Conservation (phyloP, 2,329 filamentous ascomycete genomes). For the Neonectria faginata region DNA sequence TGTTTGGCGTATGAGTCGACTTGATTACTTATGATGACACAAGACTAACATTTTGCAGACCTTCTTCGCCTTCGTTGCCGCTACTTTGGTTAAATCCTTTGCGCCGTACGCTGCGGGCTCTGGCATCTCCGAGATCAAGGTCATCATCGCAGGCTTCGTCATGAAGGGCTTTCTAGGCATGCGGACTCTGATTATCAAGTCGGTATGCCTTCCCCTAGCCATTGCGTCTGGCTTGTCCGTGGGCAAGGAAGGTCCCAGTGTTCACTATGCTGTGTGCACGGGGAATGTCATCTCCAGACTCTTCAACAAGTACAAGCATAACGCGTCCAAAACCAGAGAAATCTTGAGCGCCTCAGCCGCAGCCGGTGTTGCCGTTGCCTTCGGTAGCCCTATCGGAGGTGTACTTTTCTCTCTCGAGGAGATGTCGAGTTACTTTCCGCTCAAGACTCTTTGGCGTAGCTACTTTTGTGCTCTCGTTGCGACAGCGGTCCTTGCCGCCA, state of each 20-base stretch:
- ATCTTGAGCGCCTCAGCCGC: slow-evolving; percentile 95
- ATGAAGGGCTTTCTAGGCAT: slow-evolving; percentile 98
- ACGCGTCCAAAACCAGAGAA: slow-evolving; percentile 93
- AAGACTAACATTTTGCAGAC: slow-evolving; percentile 59
- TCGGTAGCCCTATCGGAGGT: slow-evolving; percentile 96
- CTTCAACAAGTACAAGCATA: slow-evolving; percentile 91
- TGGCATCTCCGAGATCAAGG: slow-evolving; percentile 99
- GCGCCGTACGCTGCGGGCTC: slow-evolving; percentile 96
- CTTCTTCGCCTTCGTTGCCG: slow-evolving; percentile 84
- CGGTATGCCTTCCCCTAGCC: slow-evolving; percentile 86
- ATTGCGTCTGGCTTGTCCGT: slow-evolving; percentile 95
- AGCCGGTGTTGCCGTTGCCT: slow-evolving; percentile 94
- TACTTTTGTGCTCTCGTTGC: slow-evolving; percentile 98
- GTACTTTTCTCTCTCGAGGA: slow-evolving; percentile 97
- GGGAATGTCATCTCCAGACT: slow-evolving; percentile 95
- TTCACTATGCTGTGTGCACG: slow-evolving; percentile 98
- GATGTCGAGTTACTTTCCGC: slow-evolving; percentile 95
- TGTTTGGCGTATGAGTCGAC: slow-evolving; percentile 75
- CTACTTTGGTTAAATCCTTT: slow-evolving; percentile 87
- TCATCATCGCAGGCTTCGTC: slow-evolving; percentile 97
- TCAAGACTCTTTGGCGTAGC: slow-evolving; percentile 97
- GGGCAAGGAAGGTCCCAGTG: slow-evolving; percentile 96
- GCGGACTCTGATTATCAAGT: slow-evolving; percentile 95
- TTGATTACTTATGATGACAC: background rate
- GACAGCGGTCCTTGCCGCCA: slow-evolving; percentile 89